These are phyloP conservation scores for Trichoderma endophyticum DNA, from an alignment of 2,329 filamentous ascomycete species.

Conservation along the genomic window DNA sequence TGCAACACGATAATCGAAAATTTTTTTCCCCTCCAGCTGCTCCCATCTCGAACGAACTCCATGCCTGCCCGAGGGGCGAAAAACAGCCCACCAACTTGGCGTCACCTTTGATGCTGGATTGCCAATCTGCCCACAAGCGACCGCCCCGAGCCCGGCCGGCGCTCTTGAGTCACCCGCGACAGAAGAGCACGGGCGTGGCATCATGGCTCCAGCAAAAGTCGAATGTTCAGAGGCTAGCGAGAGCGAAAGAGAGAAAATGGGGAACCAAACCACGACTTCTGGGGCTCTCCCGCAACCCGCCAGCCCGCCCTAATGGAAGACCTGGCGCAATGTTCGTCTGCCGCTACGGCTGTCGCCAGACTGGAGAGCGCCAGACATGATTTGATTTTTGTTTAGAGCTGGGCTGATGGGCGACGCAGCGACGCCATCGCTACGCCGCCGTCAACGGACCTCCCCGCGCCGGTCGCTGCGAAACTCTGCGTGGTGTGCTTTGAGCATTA, in stretches of 20 bases:
- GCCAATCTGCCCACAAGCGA: constrained; percentile 16
- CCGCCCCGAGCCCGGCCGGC: constrained; percentile 3
- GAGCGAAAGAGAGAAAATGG: not conserved
- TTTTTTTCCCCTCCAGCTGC: not conserved
- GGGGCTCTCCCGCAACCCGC: constrained; percentile 1
- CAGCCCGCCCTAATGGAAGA: not conserved
- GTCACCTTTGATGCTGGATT: not conserved
- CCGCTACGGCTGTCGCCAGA: constrained; percentile 4
- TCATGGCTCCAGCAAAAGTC: constrained; percentile 14
- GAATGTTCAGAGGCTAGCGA: constrained; percentile 11
- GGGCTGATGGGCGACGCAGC: not conserved
- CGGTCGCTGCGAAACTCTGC: not conserved
- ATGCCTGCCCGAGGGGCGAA: constrained; percentile 18
- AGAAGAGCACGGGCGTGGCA: constrained; percentile 11
- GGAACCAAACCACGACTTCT: not conserved
- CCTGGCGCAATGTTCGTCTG: constrained; percentile 9
- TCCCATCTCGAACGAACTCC: not conserved
- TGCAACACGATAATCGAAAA: constrained; percentile 1
- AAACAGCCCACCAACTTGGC: constrained; percentile 18
- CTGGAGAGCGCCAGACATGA: not conserved
- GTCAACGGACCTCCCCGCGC: constrained; percentile 17
- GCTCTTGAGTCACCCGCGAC: constrained; percentile 17
- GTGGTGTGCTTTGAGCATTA: not conserved
- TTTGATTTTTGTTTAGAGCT: constrained; percentile 4
- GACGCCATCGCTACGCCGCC: not conserved